A percentile compares a stretch with the other conserved stretches of the same genome.
Conservation (phyloP, 1,284 basidiomycete species). For the Trichosporon sp. region DNA sequence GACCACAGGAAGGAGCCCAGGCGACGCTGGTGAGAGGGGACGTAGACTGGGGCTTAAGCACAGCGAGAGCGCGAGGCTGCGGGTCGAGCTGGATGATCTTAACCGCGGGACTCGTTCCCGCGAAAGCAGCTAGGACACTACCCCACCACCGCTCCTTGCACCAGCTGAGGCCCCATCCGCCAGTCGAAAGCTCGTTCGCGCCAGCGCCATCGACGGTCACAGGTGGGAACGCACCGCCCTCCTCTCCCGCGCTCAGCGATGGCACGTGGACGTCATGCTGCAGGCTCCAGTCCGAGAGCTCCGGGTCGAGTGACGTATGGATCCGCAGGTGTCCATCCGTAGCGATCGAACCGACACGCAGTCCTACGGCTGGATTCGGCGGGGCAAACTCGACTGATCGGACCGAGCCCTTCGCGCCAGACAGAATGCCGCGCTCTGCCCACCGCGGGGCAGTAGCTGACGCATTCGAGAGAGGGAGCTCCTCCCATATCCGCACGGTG, state of each 20-base stretch:
- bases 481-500: slow-evolving; percentile 85
- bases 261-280: slow-evolving; percentile 71
- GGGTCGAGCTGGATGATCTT: slow-evolving; percentile 56
- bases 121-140: slow-evolving; percentile 69
- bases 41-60: slow-evolving; percentile 31
- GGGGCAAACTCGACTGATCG: slow-evolving; percentile 79
- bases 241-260: slow-evolving; percentile 41
- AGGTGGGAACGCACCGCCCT: slow-evolving; percentile 6
- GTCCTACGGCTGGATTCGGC: slow-evolving; percentile 62
- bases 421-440: slow-evolving; percentile 67
- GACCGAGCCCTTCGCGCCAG: slow-evolving; percentile 77
- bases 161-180: slow-evolving; percentile 88
- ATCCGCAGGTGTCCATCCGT: slow-evolving; percentile 78
- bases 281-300: slow-evolving; percentile 71
- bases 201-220: slow-evolving; percentile 5
- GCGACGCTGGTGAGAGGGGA: slow-evolving; percentile 66
- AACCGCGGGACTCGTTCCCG: slow-evolving; percentile 64
- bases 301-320: slow-evolving; percentile 83
- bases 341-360: slow-evolving; percentile 79
- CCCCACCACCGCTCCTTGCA: slow-evolving; percentile 93
- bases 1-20: slow-evolving; percentile 86
- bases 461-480: slow-evolving; percentile 34
- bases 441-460: slow-evolving; percentile 47
- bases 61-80: slow-evolving; percentile 40
- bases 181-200: slow-evolving; percentile 57